phyloP scores from a whole-genome alignment of 352 stramenopile genomes.

The Aphanomyces cochlioides region DNA sequence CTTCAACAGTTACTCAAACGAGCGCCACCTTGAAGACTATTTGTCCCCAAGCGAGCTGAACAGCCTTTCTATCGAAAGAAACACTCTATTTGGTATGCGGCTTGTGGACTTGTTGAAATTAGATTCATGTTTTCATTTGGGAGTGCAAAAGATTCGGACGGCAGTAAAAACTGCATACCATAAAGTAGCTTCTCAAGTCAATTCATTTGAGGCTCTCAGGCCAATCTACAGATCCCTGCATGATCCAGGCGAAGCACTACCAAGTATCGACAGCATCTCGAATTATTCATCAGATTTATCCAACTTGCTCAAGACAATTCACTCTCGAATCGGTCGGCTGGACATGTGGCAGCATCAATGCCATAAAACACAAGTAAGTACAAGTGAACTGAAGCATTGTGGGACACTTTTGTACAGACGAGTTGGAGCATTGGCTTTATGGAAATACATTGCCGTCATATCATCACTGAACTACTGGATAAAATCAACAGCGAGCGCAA shows the following conservation, averaged over 20 bases:
- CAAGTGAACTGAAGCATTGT: not conserved
- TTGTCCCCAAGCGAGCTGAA: conserved; percentile 43
- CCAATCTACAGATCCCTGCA: conserved; percentile 22
- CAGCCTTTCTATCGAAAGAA: conserved; percentile 32
- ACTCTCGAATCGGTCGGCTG: not conserved
- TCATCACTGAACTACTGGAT: conserved; percentile 60
- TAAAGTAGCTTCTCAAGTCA: conserved; percentile 7
- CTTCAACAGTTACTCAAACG: conserved; percentile 57
- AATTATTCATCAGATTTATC: conserved; percentile 14
- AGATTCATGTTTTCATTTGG: conserved; percentile 41
- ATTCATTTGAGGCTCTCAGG: conserved; percentile 19
- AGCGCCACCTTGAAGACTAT: conserved; percentile 54
- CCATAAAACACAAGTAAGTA: conserved; percentile 21
- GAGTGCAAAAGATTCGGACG: not conserved
- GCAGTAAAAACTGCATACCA: conserved; percentile 3
- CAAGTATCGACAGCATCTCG: not conserved
- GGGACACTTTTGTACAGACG: not conserved
- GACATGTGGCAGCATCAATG: conserved; percentile 26
- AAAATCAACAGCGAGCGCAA: conserved; percentile 51
- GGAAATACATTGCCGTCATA: conserved; percentile 62
- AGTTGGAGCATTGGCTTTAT: conserved; percentile 73
- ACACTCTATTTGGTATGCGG: conserved; percentile 25
- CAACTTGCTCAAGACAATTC: not conserved
- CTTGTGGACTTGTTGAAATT: conserved; percentile 47
- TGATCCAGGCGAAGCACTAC: conserved; percentile 6